Conservation (phyloP, 2,329 filamentous ascomycete genomes). For the Botrytis deweyae region DNA sequence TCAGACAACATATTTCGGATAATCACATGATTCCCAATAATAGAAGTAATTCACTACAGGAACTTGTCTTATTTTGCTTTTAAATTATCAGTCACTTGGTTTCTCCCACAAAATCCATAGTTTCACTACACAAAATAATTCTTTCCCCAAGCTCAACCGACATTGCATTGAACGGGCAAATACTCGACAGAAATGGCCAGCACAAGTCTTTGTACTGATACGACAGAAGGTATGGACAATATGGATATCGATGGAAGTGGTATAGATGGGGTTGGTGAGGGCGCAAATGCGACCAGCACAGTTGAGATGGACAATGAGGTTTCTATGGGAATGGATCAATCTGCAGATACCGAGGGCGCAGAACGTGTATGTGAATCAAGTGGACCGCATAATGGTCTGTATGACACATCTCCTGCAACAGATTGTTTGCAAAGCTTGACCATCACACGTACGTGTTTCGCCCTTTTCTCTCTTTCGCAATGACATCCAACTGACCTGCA, state of each 20-base stretch:
- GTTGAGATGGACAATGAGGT: not conserved
- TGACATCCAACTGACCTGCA: not conserved
- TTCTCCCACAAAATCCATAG: not conserved
- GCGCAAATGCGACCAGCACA: not conserved
- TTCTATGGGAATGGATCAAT: not conserved
- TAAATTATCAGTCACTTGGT: not conserved
- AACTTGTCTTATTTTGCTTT: too few relatives aligned
- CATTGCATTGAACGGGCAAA: not conserved
- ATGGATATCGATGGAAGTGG: not conserved
- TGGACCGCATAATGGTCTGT: not conserved
- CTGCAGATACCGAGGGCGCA: not conserved
- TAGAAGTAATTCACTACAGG: not conserved
- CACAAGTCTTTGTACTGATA: not conserved
- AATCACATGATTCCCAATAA: not conserved
- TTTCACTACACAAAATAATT: not conserved
- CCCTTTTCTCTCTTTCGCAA: not conserved
- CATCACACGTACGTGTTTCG: not conserved
- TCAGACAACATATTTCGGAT: not conserved
- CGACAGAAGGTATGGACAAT: too few relatives aligned
- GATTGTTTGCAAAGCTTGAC: not conserved
- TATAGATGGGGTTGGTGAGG: not conserved
- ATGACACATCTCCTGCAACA: not conserved
- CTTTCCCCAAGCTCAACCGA: too few relatives aligned
- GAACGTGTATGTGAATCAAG: not conserved
- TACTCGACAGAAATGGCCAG: not conserved